Percentiles rank a stretch among this genome's conserved stretches.
These are phyloP conservation scores for Cyclaneusma minus DNA, from an alignment of 2,329 filamentous ascomycete genomes.

Conservation along the genomic window DNA sequence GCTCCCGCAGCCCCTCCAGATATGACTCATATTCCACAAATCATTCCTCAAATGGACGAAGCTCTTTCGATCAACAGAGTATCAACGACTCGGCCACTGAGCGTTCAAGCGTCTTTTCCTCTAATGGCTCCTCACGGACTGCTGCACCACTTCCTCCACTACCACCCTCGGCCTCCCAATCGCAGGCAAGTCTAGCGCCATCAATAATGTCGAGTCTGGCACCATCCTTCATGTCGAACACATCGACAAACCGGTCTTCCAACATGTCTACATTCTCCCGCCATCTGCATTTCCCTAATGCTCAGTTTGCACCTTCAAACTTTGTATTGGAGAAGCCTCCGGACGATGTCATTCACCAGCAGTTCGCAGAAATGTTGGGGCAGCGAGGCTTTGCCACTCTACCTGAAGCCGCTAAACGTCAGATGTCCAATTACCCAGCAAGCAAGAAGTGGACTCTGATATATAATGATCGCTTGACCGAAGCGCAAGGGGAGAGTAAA, in stretches of 20 bases:
- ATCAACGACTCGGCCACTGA: constrained; percentile 46
- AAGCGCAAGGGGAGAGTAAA: constrained; percentile 90
- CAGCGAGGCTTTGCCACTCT: constrained; percentile 96
- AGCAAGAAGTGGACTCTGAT: constrained; percentile 97
- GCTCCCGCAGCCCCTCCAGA: constrained; percentile 37
- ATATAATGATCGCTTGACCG: constrained; percentile 83
- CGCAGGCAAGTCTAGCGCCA: constrained; percentile 31
- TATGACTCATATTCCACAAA: constrained; percentile 45
- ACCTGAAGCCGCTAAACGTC: constrained; percentile 81
- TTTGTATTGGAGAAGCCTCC: constrained; percentile 56
- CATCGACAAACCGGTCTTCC: too few relatives aligned
- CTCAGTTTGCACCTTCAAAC: too few relatives aligned
- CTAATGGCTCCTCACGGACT: constrained; percentile 35
- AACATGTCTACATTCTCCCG: too few relatives aligned
- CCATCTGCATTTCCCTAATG: too few relatives aligned
- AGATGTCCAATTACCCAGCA: constrained; percentile 91
- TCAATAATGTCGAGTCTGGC: constrained; percentile 28
- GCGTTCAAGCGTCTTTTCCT: constrained; percentile 37
- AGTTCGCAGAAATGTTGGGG: constrained; percentile 90
- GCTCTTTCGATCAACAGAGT: constrained; percentile 49
- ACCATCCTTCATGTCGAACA: too few relatives aligned
- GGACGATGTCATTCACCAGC: constrained; percentile 77
- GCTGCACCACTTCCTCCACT: too few relatives aligned
- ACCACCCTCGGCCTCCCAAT: constrained; percentile 38
- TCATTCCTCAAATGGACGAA: constrained; percentile 18